Percentiles rank a stretch among this genome's conserved stretches.
Conservation (phyloP, 352 stramenopile genomes). For the Globisporangium recalcitrans region DNA sequence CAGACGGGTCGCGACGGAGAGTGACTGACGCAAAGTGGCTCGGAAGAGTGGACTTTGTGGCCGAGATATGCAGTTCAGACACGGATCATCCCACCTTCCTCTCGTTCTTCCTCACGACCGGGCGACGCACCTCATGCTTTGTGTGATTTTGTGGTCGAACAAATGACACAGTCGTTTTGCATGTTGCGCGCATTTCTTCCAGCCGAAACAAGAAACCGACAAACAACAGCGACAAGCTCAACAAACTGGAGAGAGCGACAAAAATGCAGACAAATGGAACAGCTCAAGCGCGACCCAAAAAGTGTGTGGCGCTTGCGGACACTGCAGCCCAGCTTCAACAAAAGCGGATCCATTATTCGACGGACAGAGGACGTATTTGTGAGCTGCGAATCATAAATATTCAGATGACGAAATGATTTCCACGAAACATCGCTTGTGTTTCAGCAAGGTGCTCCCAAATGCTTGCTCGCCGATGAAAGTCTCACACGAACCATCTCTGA, state of each 20-base stretch:
- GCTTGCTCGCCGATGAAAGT: neutral
- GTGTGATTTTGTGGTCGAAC: too few species aligned
- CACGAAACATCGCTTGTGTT: too few species aligned
- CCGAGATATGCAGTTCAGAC: slow-evolving; percentile 6
- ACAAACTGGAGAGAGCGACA: neutral
- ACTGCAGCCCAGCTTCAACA: neutral
- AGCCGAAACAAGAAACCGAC: neutral
- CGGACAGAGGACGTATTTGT: neutral
- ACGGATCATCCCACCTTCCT: neutral
- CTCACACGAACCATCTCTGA: neutral
- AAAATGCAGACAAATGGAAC: neutral
- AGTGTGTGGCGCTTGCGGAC: neutral
- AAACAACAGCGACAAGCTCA: neutral
- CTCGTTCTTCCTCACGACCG: neutral
- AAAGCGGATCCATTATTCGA: too few species aligned
- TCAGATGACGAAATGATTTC: neutral
- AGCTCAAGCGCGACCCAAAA: neutral
- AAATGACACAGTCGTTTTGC: neutral
- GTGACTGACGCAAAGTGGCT: neutral
- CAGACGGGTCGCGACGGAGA: neutral
- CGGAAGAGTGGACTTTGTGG: neutral
- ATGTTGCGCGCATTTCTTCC: neutral
- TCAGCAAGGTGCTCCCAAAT: neutral
- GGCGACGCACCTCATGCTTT: too few species aligned
- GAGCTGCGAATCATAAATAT: neutral